Conservation (phyloP, 2,329 filamentous ascomycete species). For the Fonsecaea monophora region DNA sequence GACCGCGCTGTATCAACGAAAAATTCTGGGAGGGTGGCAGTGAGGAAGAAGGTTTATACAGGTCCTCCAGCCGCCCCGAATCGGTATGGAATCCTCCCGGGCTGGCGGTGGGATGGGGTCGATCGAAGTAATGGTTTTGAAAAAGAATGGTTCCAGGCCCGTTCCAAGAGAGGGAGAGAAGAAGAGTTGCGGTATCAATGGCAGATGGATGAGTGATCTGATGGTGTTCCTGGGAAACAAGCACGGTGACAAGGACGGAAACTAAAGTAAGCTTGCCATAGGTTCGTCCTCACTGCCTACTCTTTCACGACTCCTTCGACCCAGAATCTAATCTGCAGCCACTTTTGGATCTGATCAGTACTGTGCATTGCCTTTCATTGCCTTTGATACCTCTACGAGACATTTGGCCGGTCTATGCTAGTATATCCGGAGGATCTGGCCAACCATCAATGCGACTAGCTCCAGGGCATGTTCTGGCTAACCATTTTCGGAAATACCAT, state of each 20-base stretch:
- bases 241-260: background rate
- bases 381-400: no score
- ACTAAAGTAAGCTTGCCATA: background rate
- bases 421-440: no score
- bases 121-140: constrained; percentile 94
- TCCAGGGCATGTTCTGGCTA: no score
- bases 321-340: background rate
- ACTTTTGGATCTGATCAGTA: no score
- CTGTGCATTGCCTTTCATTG: no score
- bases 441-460: no score
- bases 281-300: background rate
- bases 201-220: constrained; percentile 85
- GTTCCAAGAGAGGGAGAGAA: constrained; percentile 77
- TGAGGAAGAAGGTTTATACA: constrained; percentile 72
- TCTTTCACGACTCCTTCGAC: background rate
- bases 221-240: background rate
- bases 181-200: constrained; percentile 87
- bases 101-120: constrained; percentile 95
- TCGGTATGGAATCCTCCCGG: constrained; percentile 89
- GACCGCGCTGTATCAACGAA: constrained; percentile 45
- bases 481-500: background rate
- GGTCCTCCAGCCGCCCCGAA: constrained; percentile 84
- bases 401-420: no score
- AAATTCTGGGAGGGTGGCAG: constrained; percentile 47
- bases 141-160: constrained; percentile 85